Evolutionary conservation across 192 early-diverging fungal genomes (phyloP), one percentile per base, ranked within the genome.

Genomic region (Rhizoclosmatium sp.): DNA sequence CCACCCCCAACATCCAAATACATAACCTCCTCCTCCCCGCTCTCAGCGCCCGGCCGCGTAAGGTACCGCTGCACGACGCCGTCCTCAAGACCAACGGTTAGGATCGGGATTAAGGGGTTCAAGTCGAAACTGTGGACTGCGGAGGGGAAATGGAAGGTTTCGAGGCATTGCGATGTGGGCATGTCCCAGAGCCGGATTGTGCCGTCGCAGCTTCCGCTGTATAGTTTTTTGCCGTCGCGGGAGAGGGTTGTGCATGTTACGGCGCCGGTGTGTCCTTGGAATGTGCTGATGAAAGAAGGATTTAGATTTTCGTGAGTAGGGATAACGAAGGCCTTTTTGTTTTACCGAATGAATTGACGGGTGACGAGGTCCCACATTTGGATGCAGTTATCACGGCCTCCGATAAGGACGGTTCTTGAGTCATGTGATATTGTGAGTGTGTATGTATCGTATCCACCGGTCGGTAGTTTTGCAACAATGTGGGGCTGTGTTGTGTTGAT

Each of bases 111-210:
- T 9, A 79, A 42, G 10, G 78, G 78, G 21, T 79, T 69, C 66
- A 79, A 49, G 59, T 79, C 78, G 40, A 79, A 69, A 42, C 68
- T 71, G 69, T 79, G 59, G 3, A 79, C 59, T 23, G n/a, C 68
- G 59, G 68, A 59, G 7, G 68, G 41, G 62, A 80, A 80, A 2
- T 16, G 48, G 62, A 66, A 77, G 5, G 39, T n/a, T 71, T 75
- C 65, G 19, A 76, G 65, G 16, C 41, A 59, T 5, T 80, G 21
- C 7, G 66, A 65, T 2, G 41, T 67, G 41, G 16, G 10, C 5
- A 80, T 44, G 47, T 75, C 71, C 79, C 79, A 80, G 21, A 80
- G 48, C 19, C 79, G 79, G 47, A 80, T 61, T 0, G 75, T 78
- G 14, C 78, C 78, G 62, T 80, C 79, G 7, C 21, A 47, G n/a